phyloP scores from a whole-genome alignment of 139 green algal genomes.

The Tetraselmis chui region DNA sequence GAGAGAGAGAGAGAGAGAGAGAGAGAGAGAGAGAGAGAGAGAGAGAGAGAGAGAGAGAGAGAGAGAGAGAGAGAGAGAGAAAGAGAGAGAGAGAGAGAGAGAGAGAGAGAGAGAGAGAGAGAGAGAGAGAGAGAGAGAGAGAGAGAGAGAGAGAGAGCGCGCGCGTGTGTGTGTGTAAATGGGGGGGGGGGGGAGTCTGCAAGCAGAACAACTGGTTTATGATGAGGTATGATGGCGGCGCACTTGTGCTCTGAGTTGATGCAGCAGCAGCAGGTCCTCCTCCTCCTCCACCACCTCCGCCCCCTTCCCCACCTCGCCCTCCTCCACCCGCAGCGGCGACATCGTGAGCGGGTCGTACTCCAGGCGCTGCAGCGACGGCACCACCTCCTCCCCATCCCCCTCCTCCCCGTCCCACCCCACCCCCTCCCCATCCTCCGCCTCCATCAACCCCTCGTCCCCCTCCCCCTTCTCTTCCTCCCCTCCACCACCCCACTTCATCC shows the following conservation, averaged over 20 bases:
- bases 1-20: too few relatives aligned
- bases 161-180: too few relatives aligned
- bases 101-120: too few relatives aligned
- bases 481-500: constrained; percentile 24
- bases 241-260: not conserved
- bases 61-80: too few relatives aligned
- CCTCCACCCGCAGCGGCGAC: not conserved
- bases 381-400: constrained; percentile 10
- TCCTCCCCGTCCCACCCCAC: constrained; percentile 7
- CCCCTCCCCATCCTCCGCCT: constrained; percentile 23
- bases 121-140: too few relatives aligned
- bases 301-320: not conserved
- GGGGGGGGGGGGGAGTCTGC: too few relatives aligned
- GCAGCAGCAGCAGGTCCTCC: constrained; percentile 2
- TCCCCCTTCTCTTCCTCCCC: not conserved
- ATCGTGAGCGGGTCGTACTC: constrained; percentile 12
- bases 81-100: too few relatives aligned
- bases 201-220: too few relatives aligned
- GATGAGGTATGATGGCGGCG: too few relatives aligned
- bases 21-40: too few relatives aligned
- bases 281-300: constrained; percentile 3
- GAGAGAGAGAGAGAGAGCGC: too few relatives aligned
- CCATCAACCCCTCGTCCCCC: constrained; percentile 4
- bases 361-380: constrained; percentile 5
- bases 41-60: too few relatives aligned